Percentiles rank a stretch among this genome's conserved stretches.
These are phyloP conservation scores for Cicer pinnatifidum DNA, from an alignment of 306 rosid genomes.

Conservation along the genomic window DNA sequence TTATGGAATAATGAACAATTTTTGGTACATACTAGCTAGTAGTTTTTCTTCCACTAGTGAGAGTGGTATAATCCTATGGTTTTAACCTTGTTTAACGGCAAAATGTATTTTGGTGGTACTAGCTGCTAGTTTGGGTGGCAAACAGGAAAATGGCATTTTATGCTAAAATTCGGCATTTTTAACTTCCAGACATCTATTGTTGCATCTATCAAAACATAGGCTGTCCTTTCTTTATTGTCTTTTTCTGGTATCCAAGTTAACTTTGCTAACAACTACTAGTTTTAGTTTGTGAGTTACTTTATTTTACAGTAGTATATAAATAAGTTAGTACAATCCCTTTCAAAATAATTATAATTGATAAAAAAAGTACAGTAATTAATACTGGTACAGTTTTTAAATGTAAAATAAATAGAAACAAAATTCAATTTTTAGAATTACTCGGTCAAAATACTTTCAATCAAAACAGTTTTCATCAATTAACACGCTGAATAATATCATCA, in stretches of 20 bases:
- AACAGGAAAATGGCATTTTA: not conserved
- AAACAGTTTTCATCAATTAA: not conserved
- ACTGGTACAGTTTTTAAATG: too few species aligned
- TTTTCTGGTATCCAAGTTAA: not conserved
- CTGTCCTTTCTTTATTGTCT: conserved; percentile 1
- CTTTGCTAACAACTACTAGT: not conserved
- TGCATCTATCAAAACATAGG: conserved; percentile 1
- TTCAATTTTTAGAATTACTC: not conserved
- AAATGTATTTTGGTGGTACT: not conserved
- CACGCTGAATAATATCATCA: not conserved
- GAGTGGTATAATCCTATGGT: not conserved
- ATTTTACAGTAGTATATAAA: too few species aligned
- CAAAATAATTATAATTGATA: too few species aligned
- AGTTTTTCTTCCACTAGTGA: not conserved
- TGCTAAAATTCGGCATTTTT: not conserved
- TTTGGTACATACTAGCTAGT: too few species aligned
- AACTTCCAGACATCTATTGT: not conserved
- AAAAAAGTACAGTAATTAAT: too few species aligned
- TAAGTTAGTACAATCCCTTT: too few species aligned
- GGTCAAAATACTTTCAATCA: not conserved
- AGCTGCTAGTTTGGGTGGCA: not conserved
- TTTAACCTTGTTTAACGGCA: not conserved
- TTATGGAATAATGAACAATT: too few species aligned
- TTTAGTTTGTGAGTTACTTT: too few species aligned
- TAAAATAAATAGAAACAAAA: too few species aligned